These are phyloP conservation scores for Dothideomycetidae sp. DNA, from an alignment of 2,329 filamentous ascomycete genomes.

Conservation along the genomic window DNA sequence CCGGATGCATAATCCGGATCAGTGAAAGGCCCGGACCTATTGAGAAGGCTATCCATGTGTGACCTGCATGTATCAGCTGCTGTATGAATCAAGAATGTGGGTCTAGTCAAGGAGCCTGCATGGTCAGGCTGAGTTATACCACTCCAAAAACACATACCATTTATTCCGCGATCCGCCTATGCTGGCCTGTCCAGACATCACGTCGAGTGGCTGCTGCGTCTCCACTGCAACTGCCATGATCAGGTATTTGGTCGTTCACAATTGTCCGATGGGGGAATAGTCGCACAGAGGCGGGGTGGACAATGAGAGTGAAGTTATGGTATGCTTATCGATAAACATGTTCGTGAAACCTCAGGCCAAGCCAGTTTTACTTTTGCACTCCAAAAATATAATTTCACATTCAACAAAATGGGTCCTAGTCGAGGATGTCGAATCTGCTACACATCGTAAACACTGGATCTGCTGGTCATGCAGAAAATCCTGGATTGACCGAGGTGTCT, in stretches of 20 bases:
- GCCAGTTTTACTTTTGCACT: constrained; percentile 1
- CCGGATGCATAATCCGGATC: constrained; percentile 41
- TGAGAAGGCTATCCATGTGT: constrained; percentile 65
- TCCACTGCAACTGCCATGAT: constrained; percentile 2
- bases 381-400: constrained; percentile 4
- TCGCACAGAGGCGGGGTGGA: background rate
- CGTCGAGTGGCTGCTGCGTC: background rate
- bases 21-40: constrained; percentile 65
- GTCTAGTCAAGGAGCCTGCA: too few species aligned
- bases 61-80: constrained; percentile 42
- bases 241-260: too few species aligned
- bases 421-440: constrained; percentile 35
- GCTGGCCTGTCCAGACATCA: background rate
- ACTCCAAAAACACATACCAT: constrained; percentile 11
- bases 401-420: constrained; percentile 13
- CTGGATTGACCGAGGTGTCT: background rate
- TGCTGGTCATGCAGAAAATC: background rate
- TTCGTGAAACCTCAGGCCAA: background rate
- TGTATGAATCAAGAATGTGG: too few species aligned
- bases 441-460: constrained; percentile 32
- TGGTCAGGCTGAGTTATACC: too few species aligned
- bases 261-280: too few species aligned
- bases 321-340: constrained; percentile 3
- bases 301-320: constrained; percentile 4
- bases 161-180: constrained; percentile 2